A percentile compares a stretch with the other conserved stretches of the same genome.
Evolutionary conservation across 495 filamentous ascomycete genomes (phyloP).

Genomic region (Clavariopsis aquatica): DNA sequence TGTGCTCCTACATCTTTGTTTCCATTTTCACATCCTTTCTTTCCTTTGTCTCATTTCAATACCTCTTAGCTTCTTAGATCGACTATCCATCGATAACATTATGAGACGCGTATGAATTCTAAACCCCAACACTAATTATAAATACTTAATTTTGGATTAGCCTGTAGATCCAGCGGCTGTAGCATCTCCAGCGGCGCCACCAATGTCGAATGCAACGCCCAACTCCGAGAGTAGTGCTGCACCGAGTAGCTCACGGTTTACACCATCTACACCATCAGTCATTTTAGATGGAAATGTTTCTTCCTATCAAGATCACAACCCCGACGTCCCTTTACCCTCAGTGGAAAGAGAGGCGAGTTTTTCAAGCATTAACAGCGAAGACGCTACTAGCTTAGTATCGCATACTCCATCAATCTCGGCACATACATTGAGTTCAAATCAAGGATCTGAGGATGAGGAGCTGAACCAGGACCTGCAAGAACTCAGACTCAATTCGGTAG

Average conservation of each 20-base stretch:
- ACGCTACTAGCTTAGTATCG: background rate
- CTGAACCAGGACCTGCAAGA: conserved; percentile 4
- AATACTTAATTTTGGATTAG: too few relatives aligned
- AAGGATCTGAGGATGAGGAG: background rate
- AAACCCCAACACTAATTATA: too few relatives aligned
- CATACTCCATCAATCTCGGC: conserved; percentile 10
- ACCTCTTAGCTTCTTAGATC: too few relatives aligned
- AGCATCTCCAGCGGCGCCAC: too few relatives aligned
- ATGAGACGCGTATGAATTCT: too few relatives aligned
- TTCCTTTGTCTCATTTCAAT: too few relatives aligned
- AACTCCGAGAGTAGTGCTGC: background rate
- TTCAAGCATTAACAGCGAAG: background rate
- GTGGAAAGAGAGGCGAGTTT: conserved; percentile 11
- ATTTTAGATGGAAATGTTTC: background rate
- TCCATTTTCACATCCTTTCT: too few relatives aligned
- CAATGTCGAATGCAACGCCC: background rate
- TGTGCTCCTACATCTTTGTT: too few relatives aligned
- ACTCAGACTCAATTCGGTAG: background rate
- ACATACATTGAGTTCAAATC: background rate
- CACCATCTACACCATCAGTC: background rate
- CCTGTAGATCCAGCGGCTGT: too few relatives aligned
- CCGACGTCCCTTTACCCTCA: conserved; percentile 21
- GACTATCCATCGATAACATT: too few relatives aligned
- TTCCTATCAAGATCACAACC: conserved; percentile 20
- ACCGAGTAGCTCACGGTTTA: background rate